phyloP scores from a whole-genome alignment of 2,329 filamentous ascomycete species.

The Apiospora sp. region DNA sequence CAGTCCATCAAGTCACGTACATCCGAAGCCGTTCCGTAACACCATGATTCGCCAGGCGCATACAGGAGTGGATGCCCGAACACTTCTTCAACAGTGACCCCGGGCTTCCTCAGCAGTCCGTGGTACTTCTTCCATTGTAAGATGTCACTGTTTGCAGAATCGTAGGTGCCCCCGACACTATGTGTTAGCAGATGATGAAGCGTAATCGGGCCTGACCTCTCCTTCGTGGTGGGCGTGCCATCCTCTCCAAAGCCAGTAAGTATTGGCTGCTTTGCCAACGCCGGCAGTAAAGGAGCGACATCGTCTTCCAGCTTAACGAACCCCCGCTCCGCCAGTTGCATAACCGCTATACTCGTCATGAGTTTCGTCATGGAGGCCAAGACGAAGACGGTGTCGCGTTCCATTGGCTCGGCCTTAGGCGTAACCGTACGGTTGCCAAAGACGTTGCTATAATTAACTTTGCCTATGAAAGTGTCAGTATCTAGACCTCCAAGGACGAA shows the following conservation, averaged over 20 bases:
- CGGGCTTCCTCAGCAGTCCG: neutral
- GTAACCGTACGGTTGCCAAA: conserved; percentile 27
- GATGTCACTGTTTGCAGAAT: conserved; percentile 35
- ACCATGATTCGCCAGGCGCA: conserved; percentile 53
- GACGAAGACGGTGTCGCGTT: conserved; percentile 41
- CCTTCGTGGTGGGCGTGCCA: conserved; percentile 41
- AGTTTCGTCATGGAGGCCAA: conserved; percentile 52
- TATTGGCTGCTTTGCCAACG: conserved; percentile 51
- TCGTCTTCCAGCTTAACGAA: conserved; percentile 55
- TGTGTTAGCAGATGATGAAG: conserved; percentile 57
- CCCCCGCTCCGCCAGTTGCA: conserved; percentile 57
- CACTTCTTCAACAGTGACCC: conserved; percentile 34
- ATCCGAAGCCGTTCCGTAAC: conserved; percentile 51
- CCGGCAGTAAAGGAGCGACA: conserved; percentile 50
- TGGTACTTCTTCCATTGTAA: conserved; percentile 22
- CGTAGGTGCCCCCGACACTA: conserved; percentile 52
- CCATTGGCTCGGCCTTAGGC: conserved; percentile 27
- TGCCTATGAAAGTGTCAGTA: conserved; percentile 27
- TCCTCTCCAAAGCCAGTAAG: conserved; percentile 51
- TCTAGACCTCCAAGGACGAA: neutral
- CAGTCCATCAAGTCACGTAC: neutral
- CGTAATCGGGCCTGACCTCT: conserved; percentile 47
- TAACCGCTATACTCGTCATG: conserved; percentile 52
- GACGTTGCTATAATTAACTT: conserved; percentile 29
- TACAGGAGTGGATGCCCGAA: conserved; percentile 50